These are phyloP conservation scores for Adiantum capillusveneris DNA, from an alignment of 75 land plant species.

Conservation along the genomic window DNA sequence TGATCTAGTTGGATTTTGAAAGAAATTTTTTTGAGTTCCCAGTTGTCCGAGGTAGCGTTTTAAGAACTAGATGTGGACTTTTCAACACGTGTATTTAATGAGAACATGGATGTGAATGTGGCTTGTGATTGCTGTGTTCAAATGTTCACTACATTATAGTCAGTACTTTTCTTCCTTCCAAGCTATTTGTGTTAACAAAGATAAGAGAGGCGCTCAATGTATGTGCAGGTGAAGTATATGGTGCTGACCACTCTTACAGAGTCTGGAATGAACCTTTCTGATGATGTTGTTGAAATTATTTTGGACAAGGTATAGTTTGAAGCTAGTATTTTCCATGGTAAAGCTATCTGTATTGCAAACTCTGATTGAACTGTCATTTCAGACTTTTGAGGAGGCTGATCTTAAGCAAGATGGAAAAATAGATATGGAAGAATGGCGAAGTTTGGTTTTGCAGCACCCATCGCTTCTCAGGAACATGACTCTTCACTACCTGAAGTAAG, in stretches of 20 bases:
- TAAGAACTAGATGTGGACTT: too few species aligned
- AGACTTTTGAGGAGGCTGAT: constrained; percentile 94
- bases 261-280: constrained; percentile 18
- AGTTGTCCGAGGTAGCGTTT: too few species aligned
- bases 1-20: too few species aligned
- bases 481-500: constrained; percentile 40
- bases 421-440: constrained; percentile 53
- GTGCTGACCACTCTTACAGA: constrained; percentile 15
- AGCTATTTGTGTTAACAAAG: too few species aligned
- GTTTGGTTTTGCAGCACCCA: constrained; percentile 42
- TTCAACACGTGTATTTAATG: too few species aligned
- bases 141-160: too few species aligned
- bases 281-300: constrained; percentile 12
- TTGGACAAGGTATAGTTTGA: constrained; percentile 11
- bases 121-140: too few species aligned
- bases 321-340: background rate
- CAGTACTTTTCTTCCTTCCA: too few species aligned
- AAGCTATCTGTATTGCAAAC: background rate
- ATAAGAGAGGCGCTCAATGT: too few species aligned
- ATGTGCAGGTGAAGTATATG: constrained; percentile 18
- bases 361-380: constrained; percentile 6
- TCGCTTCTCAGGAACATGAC: constrained; percentile 55
- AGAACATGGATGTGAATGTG: too few species aligned
- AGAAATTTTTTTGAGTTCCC: too few species aligned
- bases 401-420: constrained; percentile 45